Percentiles rank a stretch among this genome's conserved stretches.
phyloP scores from a whole-genome alignment of 257 asterid species.

The Solanum medicagineum region DNA sequence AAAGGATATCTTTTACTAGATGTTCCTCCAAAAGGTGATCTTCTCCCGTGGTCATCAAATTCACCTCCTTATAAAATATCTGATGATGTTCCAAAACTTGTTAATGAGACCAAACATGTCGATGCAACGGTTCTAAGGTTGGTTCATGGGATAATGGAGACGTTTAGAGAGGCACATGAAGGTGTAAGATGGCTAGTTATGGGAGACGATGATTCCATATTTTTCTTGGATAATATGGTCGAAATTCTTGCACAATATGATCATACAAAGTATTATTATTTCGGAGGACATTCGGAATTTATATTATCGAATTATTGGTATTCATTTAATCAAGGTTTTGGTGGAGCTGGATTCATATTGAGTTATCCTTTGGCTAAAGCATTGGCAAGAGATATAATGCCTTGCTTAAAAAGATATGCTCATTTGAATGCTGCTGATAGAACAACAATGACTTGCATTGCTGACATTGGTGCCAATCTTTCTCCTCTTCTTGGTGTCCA shows the following conservation, averaged over 20 bases:
- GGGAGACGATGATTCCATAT: conserved; percentile 75
- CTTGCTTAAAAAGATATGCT: conserved; percentile 36
- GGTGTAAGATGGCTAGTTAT: conserved; percentile 46
- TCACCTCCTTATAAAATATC: conserved; percentile 49
- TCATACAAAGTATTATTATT: conserved; percentile 28
- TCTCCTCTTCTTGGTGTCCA: conserved; percentile 41
- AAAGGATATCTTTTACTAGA: conserved; percentile 41
- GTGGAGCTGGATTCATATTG: conserved; percentile 59
- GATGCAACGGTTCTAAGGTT: conserved; percentile 14
- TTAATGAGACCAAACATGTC: conserved; percentile 5
- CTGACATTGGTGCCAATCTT: conserved; percentile 56
- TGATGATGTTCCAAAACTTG: conserved; percentile 11
- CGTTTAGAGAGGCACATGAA: conserved; percentile 19
- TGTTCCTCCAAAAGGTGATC: conserved; percentile 12
- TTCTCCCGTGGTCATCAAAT: conserved; percentile 46
- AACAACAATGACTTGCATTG: conserved; percentile 33
- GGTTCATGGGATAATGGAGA: conserved; percentile 51
- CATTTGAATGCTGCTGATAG: conserved; percentile 30
- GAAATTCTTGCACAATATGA: conserved; percentile 34
- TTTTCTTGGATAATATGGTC: conserved; percentile 47
- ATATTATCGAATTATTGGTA: conserved; percentile 28
- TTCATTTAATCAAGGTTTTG: conserved; percentile 52
- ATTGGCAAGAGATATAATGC: conserved; percentile 26
- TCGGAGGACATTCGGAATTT: conserved; percentile 43
- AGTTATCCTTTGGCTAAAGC: conserved; percentile 53